phyloP scores from a whole-genome alignment of 176 grass and related monocot genomes.

The Cymbopogon citratus region DNA sequence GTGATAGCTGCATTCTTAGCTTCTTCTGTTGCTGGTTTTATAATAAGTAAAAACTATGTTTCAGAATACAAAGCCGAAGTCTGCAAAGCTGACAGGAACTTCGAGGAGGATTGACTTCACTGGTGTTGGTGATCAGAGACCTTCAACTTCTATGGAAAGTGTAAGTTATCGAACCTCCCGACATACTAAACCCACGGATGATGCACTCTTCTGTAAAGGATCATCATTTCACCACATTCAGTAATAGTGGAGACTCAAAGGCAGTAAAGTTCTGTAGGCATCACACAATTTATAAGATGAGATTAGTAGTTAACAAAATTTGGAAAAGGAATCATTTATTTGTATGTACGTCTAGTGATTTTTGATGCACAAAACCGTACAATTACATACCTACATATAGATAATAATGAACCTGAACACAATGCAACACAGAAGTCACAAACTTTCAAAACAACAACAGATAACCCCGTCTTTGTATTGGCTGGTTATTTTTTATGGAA shows the following conservation, averaged over 20 bases:
- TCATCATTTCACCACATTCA: background rate
- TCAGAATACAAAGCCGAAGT: too few relatives aligned
- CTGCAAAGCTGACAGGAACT: too few relatives aligned
- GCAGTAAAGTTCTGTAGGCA: background rate
- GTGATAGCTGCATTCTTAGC: too few relatives aligned
- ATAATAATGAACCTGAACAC: background rate
- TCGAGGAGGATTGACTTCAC: too few relatives aligned
- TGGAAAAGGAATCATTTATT: background rate
- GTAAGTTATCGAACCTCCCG: too few relatives aligned
- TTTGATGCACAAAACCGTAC: background rate
- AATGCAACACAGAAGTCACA: background rate
- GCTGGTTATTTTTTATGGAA: background rate
- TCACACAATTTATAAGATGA: background rate
- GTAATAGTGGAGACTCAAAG: background rate
- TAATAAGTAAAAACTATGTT: too few relatives aligned
- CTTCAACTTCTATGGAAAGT: too few relatives aligned
- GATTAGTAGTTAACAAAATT: background rate
- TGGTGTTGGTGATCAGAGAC: too few relatives aligned
- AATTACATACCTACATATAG: background rate
- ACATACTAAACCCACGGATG: too few relatives aligned
- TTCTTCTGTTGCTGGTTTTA: too few relatives aligned
- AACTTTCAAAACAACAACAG: background rate
- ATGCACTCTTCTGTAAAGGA: slow-evolving; percentile 75
- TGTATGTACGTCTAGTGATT: background rate
- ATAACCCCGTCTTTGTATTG: background rate